phyloP scores from a whole-genome alignment of 371 early-diverging fungal species.

The Mortierella sp. region DNA sequence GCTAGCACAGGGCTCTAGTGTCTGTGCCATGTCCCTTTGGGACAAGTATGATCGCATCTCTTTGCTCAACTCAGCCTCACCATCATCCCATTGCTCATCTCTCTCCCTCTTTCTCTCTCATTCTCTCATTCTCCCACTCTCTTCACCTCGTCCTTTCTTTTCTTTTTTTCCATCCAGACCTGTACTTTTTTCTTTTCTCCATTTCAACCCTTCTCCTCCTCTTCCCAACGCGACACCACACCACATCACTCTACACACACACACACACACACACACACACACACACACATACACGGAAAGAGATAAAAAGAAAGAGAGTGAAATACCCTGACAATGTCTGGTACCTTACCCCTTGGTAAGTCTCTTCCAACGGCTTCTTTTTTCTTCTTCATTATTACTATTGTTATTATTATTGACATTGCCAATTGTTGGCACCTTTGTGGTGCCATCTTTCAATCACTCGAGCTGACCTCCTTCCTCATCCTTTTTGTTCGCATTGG shows the following conservation, averaged over 20 bases:
- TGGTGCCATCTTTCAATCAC: neutral
- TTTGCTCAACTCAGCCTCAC: too few species aligned
- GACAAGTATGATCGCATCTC: too few species aligned
- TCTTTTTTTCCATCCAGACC: neutral
- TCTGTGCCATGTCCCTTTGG: too few species aligned
- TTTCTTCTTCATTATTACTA: neutral
- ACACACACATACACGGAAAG: too few species aligned
- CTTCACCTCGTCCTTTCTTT: conserved; percentile 1
- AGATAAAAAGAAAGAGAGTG: too few species aligned
- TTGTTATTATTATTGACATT: neutral
- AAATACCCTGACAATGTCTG: conserved; percentile 21
- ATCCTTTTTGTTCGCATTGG: too few species aligned
- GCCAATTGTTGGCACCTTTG: neutral
- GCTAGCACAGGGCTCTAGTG: too few species aligned
- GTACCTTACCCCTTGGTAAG: conserved; percentile 48
- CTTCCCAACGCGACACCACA: neutral
- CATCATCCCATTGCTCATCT: neutral
- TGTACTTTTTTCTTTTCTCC: neutral
- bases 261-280: too few species aligned
- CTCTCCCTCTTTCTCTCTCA: neutral
- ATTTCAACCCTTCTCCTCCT: neutral
- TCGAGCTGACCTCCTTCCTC: neutral
- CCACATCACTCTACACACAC: neutral
- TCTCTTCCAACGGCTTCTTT: neutral
- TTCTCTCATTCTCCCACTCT: neutral